These are phyloP conservation scores for Pulicaria dysenterica DNA, from an alignment of 129 eudicot species.

Conservation along the genomic window DNA sequence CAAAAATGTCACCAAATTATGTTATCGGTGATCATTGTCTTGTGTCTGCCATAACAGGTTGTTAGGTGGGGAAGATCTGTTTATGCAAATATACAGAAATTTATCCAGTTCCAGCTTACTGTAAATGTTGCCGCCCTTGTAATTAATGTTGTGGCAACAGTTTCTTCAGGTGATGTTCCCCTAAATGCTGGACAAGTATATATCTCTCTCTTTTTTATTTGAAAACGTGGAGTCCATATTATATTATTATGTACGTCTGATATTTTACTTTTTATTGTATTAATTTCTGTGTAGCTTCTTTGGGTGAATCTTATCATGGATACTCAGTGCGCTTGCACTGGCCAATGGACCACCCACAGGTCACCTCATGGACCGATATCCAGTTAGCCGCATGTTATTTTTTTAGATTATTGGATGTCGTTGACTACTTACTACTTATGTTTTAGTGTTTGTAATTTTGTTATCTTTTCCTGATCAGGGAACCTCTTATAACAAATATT, in stretches of 20 bases:
- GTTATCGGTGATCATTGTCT: not conserved
- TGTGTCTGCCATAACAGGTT: constrained; percentile 46
- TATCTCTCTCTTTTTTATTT: constrained; percentile 9
- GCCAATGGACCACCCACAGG: constrained; percentile 98
- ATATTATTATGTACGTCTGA: not conserved
- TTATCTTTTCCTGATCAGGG: constrained; percentile 45
- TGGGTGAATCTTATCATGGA: constrained; percentile 99
- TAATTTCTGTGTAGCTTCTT: constrained; percentile 62
- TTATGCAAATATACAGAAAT: constrained; percentile 86
- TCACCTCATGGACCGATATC: constrained; percentile 80
- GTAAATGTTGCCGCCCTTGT: constrained; percentile 85
- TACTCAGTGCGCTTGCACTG: constrained; percentile 92
- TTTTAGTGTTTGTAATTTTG: not conserved
- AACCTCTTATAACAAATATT: constrained; percentile 88
- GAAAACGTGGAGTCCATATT: not conserved
- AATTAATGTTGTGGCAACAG: constrained; percentile 86
- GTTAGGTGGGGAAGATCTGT: constrained; percentile 94
- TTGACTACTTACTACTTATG: not conserved
- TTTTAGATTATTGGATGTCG: not conserved
- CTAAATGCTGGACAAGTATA: constrained; percentile 88
- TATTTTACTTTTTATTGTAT: not conserved
- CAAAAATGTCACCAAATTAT: not conserved
- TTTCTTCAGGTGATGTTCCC: constrained; percentile 91
- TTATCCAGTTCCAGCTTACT: constrained; percentile 88
- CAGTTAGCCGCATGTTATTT: constrained; percentile 89